These are phyloP conservation scores for Nemophila menziesii DNA, from an alignment of 257 asterid species.

Conservation along the genomic window DNA sequence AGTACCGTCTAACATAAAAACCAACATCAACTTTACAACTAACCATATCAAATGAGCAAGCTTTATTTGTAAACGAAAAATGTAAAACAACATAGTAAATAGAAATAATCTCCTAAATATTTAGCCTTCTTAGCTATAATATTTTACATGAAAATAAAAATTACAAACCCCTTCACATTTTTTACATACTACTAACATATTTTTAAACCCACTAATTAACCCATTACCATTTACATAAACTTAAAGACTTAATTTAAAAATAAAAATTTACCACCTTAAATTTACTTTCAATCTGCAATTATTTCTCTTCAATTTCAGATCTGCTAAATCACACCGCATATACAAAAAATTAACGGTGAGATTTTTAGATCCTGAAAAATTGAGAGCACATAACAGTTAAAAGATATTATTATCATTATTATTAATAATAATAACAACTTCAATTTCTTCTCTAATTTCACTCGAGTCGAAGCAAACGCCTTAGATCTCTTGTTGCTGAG, in stretches of 20 bases:
- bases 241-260: constrained; percentile 4
- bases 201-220: not conserved
- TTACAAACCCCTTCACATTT: constrained; percentile 5
- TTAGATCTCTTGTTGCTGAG: constrained; percentile 38
- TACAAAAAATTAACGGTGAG: constrained; percentile 18
- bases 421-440: too few relatives aligned
- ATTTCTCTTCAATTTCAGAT: constrained; percentile 10
- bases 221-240: not conserved
- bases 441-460: not conserved
- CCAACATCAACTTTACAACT: too few relatives aligned
- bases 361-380: constrained; percentile 6
- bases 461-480: constrained; percentile 33
- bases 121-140: constrained; percentile 5
- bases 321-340: constrained; percentile 11
- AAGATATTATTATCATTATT: not conserved
- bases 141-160: constrained; percentile 3
- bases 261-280: constrained; percentile 8
- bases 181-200: constrained; percentile 1
- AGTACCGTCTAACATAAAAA: too few relatives aligned
- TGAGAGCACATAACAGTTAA: constrained; percentile 1
- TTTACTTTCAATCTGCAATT: not conserved
- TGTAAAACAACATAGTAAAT: not conserved
- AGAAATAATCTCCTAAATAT: constrained; percentile 2
- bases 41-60: too few relatives aligned
- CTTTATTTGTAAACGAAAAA: constrained; percentile 1